Evolutionary conservation across 176 grass and related monocot species (phyloP).

Genomic region (Avena insularis): DNA sequence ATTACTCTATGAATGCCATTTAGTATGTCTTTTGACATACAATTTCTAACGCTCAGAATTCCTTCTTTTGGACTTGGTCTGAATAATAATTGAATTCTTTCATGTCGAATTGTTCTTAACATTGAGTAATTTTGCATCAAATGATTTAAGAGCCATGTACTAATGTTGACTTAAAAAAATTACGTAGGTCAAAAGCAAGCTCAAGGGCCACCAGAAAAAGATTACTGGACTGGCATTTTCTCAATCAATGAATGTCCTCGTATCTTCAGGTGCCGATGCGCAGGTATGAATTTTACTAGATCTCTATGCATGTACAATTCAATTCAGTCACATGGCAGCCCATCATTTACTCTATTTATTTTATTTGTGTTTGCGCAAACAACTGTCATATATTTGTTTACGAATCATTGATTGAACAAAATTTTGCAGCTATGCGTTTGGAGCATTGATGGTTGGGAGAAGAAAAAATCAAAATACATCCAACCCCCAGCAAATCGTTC

Average conservation of each 20-base stretch:
- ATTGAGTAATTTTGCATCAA: not conserved
- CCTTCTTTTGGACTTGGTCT: not conserved
- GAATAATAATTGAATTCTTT: not conserved
- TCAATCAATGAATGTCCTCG: slow-evolving; percentile 84
- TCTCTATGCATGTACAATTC: not conserved
- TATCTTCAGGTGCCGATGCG: slow-evolving; percentile 97
- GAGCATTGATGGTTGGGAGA: slow-evolving; percentile 99
- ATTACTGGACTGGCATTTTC: slow-evolving; percentile 99
- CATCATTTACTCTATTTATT: not conserved
- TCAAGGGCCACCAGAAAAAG: slow-evolving; percentile 97
- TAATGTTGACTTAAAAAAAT: slow-evolving; percentile 7
- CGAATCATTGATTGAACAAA: slow-evolving; percentile 27
- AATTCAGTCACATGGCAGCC: not conserved
- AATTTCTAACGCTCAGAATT: not conserved
- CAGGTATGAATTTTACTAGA: slow-evolving; percentile 66
- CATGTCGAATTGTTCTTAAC: not conserved
- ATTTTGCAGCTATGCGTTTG: slow-evolving; percentile 83
- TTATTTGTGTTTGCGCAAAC: not conserved
- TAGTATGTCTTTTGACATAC: slow-evolving; percentile 19
- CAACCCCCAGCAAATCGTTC: slow-evolving; percentile 68
- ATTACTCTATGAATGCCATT: not conserved
- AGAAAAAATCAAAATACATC: slow-evolving; percentile 91
- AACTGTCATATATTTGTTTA: slow-evolving; percentile 2
- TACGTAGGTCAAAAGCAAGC: slow-evolving; percentile 88
- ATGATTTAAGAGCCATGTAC: not conserved